Evolutionary conservation across 768 basidiomycete genomes (phyloP).

Genomic region (Mycena sanguinolenta): DNA sequence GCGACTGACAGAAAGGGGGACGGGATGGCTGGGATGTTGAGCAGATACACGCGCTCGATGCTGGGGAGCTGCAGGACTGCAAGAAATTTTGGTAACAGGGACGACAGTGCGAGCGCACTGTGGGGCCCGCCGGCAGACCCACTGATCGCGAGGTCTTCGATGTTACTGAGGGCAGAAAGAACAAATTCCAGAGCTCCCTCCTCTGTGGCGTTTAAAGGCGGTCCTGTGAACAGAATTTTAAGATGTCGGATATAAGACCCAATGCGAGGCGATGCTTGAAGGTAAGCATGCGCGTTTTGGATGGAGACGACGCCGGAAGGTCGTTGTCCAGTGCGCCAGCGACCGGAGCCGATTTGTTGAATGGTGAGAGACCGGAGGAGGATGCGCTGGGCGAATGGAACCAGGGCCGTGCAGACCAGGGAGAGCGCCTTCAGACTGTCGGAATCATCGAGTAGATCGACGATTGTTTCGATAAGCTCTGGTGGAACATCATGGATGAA

Average conservation of each 20-base stretch:
- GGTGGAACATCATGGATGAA: no score
- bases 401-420: neutral
- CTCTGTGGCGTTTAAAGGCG: neutral
- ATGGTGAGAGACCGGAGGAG: conserved; percentile 1
- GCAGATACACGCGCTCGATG: neutral
- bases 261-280: neutral
- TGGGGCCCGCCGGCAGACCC: neutral
- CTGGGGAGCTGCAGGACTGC: neutral
- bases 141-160: neutral
- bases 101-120: neutral
- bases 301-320: neutral
- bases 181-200: neutral
- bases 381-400: neutral
- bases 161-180: neutral
- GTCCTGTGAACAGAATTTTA: neutral
- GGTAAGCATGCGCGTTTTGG: neutral
- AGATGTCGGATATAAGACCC: neutral
- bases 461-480: conserved; percentile 15
- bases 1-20: neutral
- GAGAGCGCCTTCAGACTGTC: conserved; percentile 7
- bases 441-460: conserved; percentile 2
- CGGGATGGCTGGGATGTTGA: neutral
- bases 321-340: neutral
- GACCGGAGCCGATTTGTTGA: neutral
- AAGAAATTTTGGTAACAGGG: neutral